These are phyloP conservation scores for Cadophora malorum DNA, from an alignment of 2,329 filamentous ascomycete species.

Conservation along the genomic window DNA sequence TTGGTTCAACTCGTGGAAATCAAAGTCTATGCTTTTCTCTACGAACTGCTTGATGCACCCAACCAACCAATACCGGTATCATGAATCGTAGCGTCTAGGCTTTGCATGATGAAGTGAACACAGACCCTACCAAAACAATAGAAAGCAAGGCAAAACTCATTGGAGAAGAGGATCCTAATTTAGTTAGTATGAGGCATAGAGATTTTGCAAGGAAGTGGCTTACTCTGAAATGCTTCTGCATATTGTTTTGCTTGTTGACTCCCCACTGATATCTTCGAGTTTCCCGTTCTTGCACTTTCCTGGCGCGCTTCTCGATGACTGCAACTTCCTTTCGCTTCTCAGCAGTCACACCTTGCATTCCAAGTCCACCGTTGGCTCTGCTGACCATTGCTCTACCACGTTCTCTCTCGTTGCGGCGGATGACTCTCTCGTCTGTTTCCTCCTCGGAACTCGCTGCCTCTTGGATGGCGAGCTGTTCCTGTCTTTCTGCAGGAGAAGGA, in stretches of 20 bases:
- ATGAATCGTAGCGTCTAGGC: constrained; percentile 1
- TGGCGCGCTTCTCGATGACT: constrained; percentile 71
- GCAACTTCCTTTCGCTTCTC: constrained; percentile 73
- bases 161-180: constrained; percentile 46
- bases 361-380: constrained; percentile 74
- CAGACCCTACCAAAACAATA: not conserved
- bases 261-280: constrained; percentile 70
- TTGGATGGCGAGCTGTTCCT: constrained; percentile 69
- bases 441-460: constrained; percentile 54
- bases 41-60: constrained; percentile 15
- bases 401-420: constrained; percentile 48
- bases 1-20: constrained; percentile 10
- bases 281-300: constrained; percentile 67
- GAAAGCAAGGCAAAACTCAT: constrained; percentile 32
- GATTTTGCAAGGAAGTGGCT: constrained; percentile 40
- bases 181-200: constrained; percentile 32
- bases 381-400: constrained; percentile 64
- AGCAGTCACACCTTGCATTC: constrained; percentile 80
- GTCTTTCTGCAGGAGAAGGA: constrained; percentile 78
- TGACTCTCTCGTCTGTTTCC: constrained; percentile 47
- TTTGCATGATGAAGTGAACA: not conserved
- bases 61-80: constrained; percentile 13
- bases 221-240: constrained; percentile 69
- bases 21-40: constrained; percentile 16
- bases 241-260: constrained; percentile 76